Evolutionary conservation across 2,329 filamentous ascomycete species (phyloP).

Genomic region (Balansia obtecta): DNA sequence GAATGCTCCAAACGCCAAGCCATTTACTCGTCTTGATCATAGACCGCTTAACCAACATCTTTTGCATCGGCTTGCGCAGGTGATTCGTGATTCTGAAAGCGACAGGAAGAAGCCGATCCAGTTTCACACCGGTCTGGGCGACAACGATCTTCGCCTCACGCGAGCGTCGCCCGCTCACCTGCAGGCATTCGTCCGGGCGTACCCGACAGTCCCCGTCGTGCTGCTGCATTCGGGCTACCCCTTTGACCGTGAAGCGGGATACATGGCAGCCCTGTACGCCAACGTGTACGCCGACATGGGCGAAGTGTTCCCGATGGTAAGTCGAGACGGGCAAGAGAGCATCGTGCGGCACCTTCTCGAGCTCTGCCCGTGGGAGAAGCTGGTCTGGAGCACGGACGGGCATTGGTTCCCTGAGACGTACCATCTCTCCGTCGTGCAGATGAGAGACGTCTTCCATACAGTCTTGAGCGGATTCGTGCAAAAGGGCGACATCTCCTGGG

Average conservation of each 20-base stretch:
- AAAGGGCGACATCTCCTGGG: conserved; percentile 46
- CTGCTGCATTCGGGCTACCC: conserved; percentile 74
- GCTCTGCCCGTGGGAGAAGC: conserved; percentile 59
- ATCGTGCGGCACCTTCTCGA: conserved; percentile 64
- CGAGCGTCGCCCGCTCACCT: conserved; percentile 64
- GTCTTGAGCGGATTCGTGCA: conserved; percentile 56
- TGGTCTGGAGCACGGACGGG: conserved; percentile 71
- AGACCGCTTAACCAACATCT: conserved; percentile 57
- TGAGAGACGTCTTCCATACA: conserved; percentile 55
- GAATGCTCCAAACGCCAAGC: conserved; percentile 6
- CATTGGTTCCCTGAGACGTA: conserved; percentile 72
- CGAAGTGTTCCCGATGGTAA: conserved; percentile 69
- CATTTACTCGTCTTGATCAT: conserved; percentile 45
- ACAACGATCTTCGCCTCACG: conserved; percentile 61
- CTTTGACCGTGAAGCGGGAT: conserved; percentile 65
- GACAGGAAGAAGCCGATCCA: conserved; percentile 59
- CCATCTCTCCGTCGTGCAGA: conserved; percentile 58
- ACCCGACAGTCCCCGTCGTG: conserved; percentile 59
- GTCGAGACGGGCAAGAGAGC: conserved; percentile 59
- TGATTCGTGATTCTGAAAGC: conserved; percentile 35
- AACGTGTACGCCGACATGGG: conserved; percentile 79
- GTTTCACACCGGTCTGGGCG: conserved; percentile 73
- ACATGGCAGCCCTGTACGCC: conserved; percentile 62
- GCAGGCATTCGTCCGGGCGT: conserved; percentile 59
- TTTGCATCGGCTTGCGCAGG: conserved; percentile 48